phyloP scores from a whole-genome alignment of 768 basidiomycete genomes.

The Daedaleopsis nitida region DNA sequence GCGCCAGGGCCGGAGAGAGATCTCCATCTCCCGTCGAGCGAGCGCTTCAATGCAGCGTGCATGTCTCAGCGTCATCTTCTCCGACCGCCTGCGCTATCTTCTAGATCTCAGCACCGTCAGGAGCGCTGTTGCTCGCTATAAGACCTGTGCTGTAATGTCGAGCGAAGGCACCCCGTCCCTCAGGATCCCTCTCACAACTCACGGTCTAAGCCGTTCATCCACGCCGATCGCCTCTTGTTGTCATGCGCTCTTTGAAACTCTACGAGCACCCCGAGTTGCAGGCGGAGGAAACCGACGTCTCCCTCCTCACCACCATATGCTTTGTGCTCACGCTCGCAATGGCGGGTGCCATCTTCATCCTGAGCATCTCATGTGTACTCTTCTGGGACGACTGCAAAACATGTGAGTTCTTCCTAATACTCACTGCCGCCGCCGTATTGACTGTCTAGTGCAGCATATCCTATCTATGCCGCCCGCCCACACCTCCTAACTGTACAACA shows the following conservation, averaged over 20 bases:
- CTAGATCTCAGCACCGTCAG: background rate
- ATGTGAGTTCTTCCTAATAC: conserved; percentile 17
- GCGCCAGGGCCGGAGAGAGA: background rate
- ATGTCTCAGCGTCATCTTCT: background rate
- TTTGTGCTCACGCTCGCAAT: conserved; percentile 26
- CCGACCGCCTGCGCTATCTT: background rate
- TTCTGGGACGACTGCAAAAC: conserved; percentile 27
- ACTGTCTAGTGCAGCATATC: conserved; percentile 4
- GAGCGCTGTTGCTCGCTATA: background rate
- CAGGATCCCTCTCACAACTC: background rate
- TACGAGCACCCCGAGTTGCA: conserved; percentile 27
- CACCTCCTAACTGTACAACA: conserved; percentile 18
- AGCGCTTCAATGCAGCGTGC: background rate
- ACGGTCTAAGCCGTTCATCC: background rate
- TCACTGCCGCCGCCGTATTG: background rate
- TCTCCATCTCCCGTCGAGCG: background rate
- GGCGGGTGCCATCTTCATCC: conserved; percentile 26
- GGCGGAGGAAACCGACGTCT: conserved; percentile 23
- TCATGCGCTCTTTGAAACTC: conserved; percentile 22
- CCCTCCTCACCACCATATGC: conserved; percentile 30
- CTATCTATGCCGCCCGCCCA: conserved; percentile 14
- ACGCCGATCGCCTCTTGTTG: background rate
- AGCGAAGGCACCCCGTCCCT: background rate
- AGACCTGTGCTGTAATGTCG: background rate
- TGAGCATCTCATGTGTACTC: conserved; percentile 24